Percentiles rank a stretch among this genome's conserved stretches.
Evolutionary conservation across 192 early-diverging fungal species (phyloP).

Genomic region (Spinellus fusiger): DNA sequence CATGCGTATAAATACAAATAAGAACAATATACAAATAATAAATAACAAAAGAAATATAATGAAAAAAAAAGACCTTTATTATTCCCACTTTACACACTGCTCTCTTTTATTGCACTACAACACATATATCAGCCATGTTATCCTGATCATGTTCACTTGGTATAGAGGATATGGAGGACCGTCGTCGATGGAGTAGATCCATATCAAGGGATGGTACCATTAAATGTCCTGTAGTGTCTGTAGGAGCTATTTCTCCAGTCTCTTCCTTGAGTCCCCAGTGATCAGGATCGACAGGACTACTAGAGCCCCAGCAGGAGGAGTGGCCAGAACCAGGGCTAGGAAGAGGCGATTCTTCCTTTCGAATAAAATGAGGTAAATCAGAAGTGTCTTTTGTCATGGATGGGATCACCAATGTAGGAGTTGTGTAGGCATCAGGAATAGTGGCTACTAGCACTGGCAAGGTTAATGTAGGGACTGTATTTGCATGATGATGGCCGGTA

Average conservation of each 20-base stretch:
- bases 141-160: no score
- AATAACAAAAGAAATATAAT: no score
- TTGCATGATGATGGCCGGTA: neutral
- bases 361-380: conserved; percentile 13
- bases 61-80: no score
- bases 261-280: neutral
- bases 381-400: neutral
- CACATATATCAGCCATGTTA: no score
- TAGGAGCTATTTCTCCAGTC: neutral
- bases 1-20: no score
- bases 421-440: conserved; percentile 5
- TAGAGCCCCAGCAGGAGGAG: neutral
- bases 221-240: conserved; percentile 3
- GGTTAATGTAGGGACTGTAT: neutral
- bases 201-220: no score
- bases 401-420: conserved; percentile 1
- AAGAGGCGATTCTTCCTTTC: conserved; percentile 10
- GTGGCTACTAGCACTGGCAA: conserved; percentile 14
- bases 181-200: no score
- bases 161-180: no score
- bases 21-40: no score
- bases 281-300: neutral
- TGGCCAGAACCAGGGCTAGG: conserved; percentile 8
- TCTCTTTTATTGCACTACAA: no score
- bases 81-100: no score